Evolutionary conservation across 2,329 filamentous ascomycete species (phyloP).

Genomic region (Colletotrichum sp.): DNA sequence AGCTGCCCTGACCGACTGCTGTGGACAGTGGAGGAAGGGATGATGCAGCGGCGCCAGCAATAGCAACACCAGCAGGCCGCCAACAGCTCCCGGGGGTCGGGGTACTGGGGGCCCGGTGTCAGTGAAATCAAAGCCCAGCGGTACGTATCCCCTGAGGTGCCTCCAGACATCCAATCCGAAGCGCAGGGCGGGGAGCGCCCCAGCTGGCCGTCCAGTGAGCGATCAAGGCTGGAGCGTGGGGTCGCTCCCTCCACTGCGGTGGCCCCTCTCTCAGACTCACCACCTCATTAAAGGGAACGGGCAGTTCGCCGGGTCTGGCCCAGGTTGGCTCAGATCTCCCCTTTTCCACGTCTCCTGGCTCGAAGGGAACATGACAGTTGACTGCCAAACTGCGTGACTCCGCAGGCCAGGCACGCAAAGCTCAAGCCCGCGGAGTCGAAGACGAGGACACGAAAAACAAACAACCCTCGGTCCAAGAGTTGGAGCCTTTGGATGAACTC

Average conservation of each 20-base stretch:
- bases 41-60: background rate
- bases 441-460: background rate
- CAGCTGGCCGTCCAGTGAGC: background rate
- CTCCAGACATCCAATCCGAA: background rate
- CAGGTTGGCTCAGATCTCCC: background rate
- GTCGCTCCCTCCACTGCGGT: background rate
- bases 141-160: background rate
- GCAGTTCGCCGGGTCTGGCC: background rate
- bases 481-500: background rate
- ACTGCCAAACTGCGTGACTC: background rate
- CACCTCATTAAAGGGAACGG: background rate
- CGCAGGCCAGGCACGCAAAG: background rate
- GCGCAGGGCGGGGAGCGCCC: background rate
- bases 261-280: background rate
- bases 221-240: background rate
- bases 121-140: background rate
- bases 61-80: background rate
- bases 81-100: background rate
- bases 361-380: background rate
- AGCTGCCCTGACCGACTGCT: background rate
- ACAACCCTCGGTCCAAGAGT: background rate
- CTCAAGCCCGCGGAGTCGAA: background rate
- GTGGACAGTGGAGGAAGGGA: background rate
- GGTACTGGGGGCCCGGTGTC: background rate
- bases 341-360: background rate